Base-by-base conservation (phyloP, 257 asterid genomes). In the Solanum chiquidenum region DNA sequence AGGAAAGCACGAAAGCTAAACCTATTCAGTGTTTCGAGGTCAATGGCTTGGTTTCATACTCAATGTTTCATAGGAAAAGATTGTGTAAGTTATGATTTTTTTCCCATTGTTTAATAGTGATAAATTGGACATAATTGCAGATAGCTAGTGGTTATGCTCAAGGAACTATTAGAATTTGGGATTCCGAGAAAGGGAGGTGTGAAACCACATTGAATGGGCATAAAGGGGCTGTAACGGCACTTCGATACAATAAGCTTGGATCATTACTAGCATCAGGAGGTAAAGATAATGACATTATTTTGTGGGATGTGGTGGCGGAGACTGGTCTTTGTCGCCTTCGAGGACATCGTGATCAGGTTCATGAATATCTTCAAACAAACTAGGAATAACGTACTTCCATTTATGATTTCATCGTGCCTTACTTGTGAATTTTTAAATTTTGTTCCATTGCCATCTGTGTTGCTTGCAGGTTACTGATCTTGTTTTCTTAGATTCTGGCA, bases 331-430 rank as follows among this genome's bases (percentile, higher is more conserved):
- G 92, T 92, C 96, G 99, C 49, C 96, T 95, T 52, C 95, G 96
- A 68, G 99, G 99, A 83, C 99, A 97, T 89, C 95, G 97, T 46
- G 98, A 95, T 88, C 99, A 97, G 99, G 99, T 97, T 91, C 83
- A 55, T 62, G 37, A 21, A 76, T 74, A 68, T 74, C 86, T 83
- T 80, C 33, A 88, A 23, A 35, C 35, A 35, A 35, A 35, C 37
- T 27, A 55, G 60, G 68, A 33, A 72, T 84, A n/a, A 42, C 74
- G 21, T 35, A 25, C 60, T 86, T 88, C 21, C 80, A 5, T 74
- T 34, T 33, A 31, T 25, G 27, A 13, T 34, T 40, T 77, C 86
- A 33, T 84, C 87, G 40, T 44, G 18, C 73, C n/a, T 33, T 33
- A 38, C 46, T 64, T 83, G 40, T 86, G 91, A 88, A 25, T 6